A percentile compares a stretch with the other conserved stretches of the same genome.
phyloP scores from a whole-genome alignment of 1,139 yeast genomes.

The Pneumocystis jirovecii region DNA sequence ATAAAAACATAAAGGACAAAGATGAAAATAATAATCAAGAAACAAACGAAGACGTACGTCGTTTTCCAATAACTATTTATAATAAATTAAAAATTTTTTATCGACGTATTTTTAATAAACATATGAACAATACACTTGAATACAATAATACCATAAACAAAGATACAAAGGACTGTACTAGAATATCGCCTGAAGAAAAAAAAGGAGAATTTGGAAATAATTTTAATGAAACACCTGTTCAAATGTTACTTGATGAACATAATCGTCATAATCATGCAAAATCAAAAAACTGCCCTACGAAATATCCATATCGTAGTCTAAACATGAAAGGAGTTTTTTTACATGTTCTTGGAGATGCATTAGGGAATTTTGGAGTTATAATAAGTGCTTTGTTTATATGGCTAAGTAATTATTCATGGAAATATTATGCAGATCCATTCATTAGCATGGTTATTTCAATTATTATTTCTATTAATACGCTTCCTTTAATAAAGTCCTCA shows the following conservation, averaged over 20 bases:
- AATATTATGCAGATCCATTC: slow-evolving; percentile 69
- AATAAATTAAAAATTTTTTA: background rate
- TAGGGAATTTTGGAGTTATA: slow-evolving; percentile 91
- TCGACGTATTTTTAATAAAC: background rate
- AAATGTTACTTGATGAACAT: slow-evolving; percentile 18
- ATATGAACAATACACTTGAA: background rate
- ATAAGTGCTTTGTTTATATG: slow-evolving; percentile 79
- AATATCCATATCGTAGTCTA: slow-evolving; percentile 25
- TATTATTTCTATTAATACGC: slow-evolving; percentile 78
- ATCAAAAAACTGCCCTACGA: slow-evolving; percentile 11
- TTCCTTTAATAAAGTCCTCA: slow-evolving; percentile 77
- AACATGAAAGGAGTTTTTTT: slow-evolving; percentile 95
- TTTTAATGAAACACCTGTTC: slow-evolving; percentile 22
- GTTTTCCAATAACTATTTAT: background rate
- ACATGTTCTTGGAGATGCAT: slow-evolving; percentile 90
- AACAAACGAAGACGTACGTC: background rate
- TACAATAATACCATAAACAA: background rate
- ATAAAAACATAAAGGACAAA: background rate
- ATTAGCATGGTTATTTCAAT: slow-evolving; percentile 73
- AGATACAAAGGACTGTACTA: background rate
- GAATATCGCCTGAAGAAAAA: background rate
- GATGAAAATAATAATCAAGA: background rate
- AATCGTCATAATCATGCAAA: slow-evolving; percentile 14
- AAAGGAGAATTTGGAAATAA: background rate
- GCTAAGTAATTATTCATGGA: slow-evolving; percentile 86